Evolutionary conservation across 257 asterid species (phyloP).

Genomic region (Misopates orontium): DNA sequence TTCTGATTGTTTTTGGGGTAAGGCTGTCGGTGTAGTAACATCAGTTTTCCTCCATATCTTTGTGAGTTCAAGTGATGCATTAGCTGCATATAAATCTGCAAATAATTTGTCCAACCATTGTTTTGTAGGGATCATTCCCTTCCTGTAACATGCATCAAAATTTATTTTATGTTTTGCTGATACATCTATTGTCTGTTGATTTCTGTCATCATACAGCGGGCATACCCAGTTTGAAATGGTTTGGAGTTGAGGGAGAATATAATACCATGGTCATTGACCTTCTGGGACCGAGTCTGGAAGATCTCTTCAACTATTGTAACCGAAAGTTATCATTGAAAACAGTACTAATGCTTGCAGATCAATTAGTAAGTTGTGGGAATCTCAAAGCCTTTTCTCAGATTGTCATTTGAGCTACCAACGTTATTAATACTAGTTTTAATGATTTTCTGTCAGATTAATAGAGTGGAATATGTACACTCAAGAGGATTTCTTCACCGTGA

Average conservation of each 20-base stretch:
- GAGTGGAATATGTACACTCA: conserved; percentile 94
- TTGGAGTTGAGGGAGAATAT: conserved; percentile 79
- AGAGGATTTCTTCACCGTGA: conserved; percentile 98
- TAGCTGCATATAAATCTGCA: neutral
- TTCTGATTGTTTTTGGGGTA: conserved; percentile 7
- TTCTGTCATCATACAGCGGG: conserved; percentile 51
- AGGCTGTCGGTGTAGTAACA: neutral
- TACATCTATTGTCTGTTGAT: conserved; percentile 21
- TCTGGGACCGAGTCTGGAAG: conserved; percentile 88
- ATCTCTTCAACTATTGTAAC: conserved; percentile 80
- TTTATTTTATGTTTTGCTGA: neutral
- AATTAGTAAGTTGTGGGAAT: conserved; percentile 55
- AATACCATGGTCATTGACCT: conserved; percentile 79
- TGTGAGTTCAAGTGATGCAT: conserved; percentile 16
- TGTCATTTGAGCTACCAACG: conserved; percentile 24
- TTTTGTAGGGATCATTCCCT: conserved; percentile 2
- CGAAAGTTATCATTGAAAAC: conserved; percentile 75
- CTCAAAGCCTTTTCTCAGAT: conserved; percentile 10
- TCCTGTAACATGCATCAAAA: conserved; percentile 4
- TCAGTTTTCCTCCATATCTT: neutral
- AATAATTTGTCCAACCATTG: neutral
- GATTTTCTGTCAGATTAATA: conserved; percentile 59
- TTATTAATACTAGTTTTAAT: neutral
- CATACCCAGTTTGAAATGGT: conserved; percentile 76
- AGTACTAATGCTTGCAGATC: conserved; percentile 87